Evolutionary conservation across 306 rosid species (phyloP), one percentile per base, ranked within the genome.

Genomic region (Ziziphus jujuba): DNA sequence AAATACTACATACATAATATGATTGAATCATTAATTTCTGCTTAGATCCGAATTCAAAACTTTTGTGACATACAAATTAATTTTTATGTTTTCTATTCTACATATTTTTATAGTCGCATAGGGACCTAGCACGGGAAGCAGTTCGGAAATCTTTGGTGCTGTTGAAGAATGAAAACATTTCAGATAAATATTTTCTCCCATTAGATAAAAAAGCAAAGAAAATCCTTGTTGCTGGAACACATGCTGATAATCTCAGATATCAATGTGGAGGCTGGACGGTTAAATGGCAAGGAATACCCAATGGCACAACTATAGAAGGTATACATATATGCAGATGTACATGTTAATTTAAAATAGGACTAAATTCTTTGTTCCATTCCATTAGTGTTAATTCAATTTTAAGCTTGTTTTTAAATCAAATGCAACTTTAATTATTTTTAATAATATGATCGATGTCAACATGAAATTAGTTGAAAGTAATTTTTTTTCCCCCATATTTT

Each of bases 181-280:
- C 35, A 9, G 51, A 21, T 52, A 71, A 86, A 63, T 86, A 76
- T 35, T 85, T 88, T 72, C 91, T 91, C 65, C 96, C 93, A 20
- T 60, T 88, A 74, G 76, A 81, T 55, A 78, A 66, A 66, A 81
- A 72, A 59, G 87, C 86, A 19, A 85, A 84, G 71, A 83, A 78
- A 77, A 83, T 88, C 71, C 88, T 86, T 61, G 87, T 91, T 17
- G 31, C 84, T 6, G 93, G 97, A 69, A 84, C 79, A 8, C 97
- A 91, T n/a, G 88, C 85, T 0, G 80, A 88, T 72, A 63, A 88
- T 83, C 83, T 91, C 49, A 96, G 95, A 57, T 83, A 49, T 74
- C 95, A 88, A 55, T 88, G 95, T 55, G 96, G 97, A 54, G 97
- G 93, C 52, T 83, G 91, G 95, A 91, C 91, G 3, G 69, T 66